phyloP scores from a whole-genome alignment of 78 protist genomes.

The Diacronema lutheri region DNA sequence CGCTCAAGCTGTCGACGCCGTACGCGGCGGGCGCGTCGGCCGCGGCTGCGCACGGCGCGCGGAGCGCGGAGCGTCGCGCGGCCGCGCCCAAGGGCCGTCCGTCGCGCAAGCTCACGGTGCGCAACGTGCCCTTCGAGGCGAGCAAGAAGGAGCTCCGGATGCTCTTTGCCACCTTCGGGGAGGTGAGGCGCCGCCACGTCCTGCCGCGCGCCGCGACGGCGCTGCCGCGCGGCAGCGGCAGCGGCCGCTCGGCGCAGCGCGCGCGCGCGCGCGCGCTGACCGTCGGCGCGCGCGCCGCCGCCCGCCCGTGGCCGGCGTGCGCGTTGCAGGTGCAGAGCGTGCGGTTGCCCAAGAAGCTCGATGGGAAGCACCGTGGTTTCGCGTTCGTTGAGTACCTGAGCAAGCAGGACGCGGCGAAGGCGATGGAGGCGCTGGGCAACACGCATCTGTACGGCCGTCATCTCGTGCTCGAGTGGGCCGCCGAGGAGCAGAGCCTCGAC shows the following conservation, averaged over 20 bases:
- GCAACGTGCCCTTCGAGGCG: conserved; percentile 96
- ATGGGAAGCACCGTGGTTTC: conserved; percentile 89
- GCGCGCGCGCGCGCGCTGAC: background rate
- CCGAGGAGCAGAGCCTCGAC: conserved; percentile 50
- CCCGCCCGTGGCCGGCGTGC: background rate
- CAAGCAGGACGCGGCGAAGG: conserved; percentile 83
- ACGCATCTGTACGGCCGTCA: conserved; percentile 94
- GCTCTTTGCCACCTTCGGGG: conserved; percentile 55
- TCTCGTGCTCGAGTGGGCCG: conserved; percentile 72
- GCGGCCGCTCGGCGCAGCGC: too few species aligned
- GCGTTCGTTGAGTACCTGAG: conserved; percentile 94
- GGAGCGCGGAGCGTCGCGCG: background rate
- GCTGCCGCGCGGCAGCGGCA: background rate
- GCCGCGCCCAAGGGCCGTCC: background rate
- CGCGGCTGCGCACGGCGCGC: background rate
- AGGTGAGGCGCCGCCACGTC: too few species aligned
- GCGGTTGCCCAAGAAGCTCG: conserved; percentile 82
- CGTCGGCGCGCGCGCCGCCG: background rate
- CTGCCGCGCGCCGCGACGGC: background rate
- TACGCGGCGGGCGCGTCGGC: background rate
- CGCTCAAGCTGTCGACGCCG: background rate
- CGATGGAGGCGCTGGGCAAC: conserved; percentile 71
- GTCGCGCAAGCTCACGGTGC: conserved; percentile 68
- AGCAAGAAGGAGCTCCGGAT: conserved; percentile 78
- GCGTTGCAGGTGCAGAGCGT: conserved; percentile 70